Percentiles rank a stretch among this genome's conserved stretches.
phyloP scores from a whole-genome alignment of 768 basidiomycete genomes.

The Agrocybe chaxingu region DNA sequence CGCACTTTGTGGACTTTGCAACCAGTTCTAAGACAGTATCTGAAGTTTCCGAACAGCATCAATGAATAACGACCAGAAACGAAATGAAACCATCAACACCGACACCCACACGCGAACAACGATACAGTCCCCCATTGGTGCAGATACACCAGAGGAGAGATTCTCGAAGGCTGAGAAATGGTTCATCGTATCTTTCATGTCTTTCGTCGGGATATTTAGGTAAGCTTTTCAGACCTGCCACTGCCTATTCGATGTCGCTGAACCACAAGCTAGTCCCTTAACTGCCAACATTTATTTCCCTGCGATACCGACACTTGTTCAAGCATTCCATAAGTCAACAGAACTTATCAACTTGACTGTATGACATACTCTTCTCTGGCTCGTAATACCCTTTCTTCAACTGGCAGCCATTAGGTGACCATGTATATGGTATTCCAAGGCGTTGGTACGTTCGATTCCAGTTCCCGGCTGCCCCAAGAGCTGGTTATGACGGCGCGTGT shows the following conservation, averaged over 20 bases:
- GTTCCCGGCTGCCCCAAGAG: background rate
- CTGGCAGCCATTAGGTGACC: slow-evolving; percentile 39
- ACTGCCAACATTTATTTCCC: slow-evolving; percentile 80
- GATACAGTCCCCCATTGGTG: no score
- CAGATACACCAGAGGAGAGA: slow-evolving; percentile 16
- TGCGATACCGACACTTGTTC: slow-evolving; percentile 66
- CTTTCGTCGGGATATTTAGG: slow-evolving; percentile 66
- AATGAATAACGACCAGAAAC: no score
- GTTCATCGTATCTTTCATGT: slow-evolving; percentile 59
- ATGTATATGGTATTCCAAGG: slow-evolving; percentile 73
- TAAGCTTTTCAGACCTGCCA: slow-evolving; percentile 11
- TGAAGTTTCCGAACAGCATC: no score
- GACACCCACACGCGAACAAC: no score
- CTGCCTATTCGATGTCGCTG: background rate
- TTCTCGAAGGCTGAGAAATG: slow-evolving; percentile 62
- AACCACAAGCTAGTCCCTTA: slow-evolving; percentile 43
- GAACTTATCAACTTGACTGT: slow-evolving; percentile 81
- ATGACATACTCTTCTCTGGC: background rate
- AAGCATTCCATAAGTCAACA: slow-evolving; percentile 58
- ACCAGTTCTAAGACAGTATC: no score
- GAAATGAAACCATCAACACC: no score
- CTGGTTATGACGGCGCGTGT: background rate
- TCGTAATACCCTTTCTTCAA: no score
- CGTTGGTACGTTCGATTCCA: slow-evolving; percentile 36
- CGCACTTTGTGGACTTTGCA: no score